phyloP scores from a whole-genome alignment of 441 rosid genomes.

The Adansonia rubrostipa region DNA sequence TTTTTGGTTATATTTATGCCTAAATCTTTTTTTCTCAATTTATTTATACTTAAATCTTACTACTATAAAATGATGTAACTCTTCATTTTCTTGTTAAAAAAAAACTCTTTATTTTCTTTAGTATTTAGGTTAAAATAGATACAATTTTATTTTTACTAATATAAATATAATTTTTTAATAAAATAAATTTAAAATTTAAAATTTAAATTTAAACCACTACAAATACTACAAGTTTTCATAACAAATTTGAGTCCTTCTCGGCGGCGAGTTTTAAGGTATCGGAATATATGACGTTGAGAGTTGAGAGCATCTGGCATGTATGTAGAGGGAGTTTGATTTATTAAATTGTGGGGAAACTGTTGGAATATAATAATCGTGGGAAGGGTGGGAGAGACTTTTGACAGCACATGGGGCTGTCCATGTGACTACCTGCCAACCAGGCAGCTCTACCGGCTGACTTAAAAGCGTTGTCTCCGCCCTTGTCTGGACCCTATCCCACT shows the following conservation, averaged over 20 bases:
- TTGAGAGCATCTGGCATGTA: constrained; percentile 1
- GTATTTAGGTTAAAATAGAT: not conserved
- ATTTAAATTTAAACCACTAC: too few species aligned
- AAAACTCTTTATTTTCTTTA: not conserved
- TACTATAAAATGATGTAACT: too few species aligned
- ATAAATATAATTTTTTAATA: not conserved
- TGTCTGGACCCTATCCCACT: not conserved
- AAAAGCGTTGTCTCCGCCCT: constrained; percentile 47
- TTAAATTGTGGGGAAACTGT: not conserved
- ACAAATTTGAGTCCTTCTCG: not conserved
- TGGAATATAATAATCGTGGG: not conserved
- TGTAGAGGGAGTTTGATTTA: constrained; percentile 3
- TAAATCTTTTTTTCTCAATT: not conserved
- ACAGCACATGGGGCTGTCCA: constrained; percentile 54
- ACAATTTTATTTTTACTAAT: too few species aligned
- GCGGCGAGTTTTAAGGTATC: not conserved
- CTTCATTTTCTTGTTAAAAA: not conserved
- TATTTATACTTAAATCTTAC: too few species aligned
- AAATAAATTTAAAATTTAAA: too few species aligned
- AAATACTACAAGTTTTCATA: not conserved
- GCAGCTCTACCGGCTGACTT: constrained; percentile 44
- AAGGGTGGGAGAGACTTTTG: not conserved
- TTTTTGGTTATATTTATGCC: not conserved
- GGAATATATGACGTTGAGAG: not conserved
- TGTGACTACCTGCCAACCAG: constrained; percentile 55